Percentiles rank a stretch among this genome's conserved stretches.
These are phyloP conservation scores for Magnolia officinalis DNA, from an alignment of 164 flowering plant genomes.

Conservation along the genomic window DNA sequence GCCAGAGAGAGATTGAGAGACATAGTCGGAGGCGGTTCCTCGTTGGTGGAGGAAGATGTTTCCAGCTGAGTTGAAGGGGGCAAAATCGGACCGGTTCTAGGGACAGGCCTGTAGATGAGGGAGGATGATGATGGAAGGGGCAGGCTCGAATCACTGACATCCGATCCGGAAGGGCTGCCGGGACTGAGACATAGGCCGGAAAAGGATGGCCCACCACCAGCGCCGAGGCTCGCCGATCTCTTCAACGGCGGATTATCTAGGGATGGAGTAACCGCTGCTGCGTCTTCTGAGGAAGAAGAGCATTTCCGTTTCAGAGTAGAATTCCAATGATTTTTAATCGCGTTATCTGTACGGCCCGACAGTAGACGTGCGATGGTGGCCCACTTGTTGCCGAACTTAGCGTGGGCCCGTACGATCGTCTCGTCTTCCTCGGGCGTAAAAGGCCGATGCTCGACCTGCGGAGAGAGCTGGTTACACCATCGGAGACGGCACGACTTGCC, in stretches of 20 bases:
- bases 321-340: conserved; percentile 90
- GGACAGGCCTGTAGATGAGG: conserved; percentile 16
- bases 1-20: conserved; percentile 63
- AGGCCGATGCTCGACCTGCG: conserved; percentile 76
- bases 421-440: conserved; percentile 79
- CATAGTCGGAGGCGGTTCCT: conserved; percentile 32
- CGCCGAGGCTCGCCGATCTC: conserved; percentile 49
- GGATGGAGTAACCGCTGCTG: background rate
- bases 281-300: conserved; percentile 20
- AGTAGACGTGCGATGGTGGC: conserved; percentile 80
- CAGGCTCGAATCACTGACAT: conserved; percentile 62
- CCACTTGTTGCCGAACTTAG: conserved; percentile 80
- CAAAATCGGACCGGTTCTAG: background rate
- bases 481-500: conserved; percentile 87
- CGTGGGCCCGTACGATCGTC: conserved; percentile 68
- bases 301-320: conserved; percentile 77
- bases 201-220: conserved; percentile 12
- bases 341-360: conserved; percentile 82
- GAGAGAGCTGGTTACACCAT: conserved; percentile 92
- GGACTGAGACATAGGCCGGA: conserved; percentile 42
- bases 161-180: conserved; percentile 63
- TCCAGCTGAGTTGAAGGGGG: conserved; percentile 15
- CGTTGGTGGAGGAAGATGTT: background rate
- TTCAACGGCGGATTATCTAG: conserved; percentile 34
- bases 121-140: background rate